A percentile compares a stretch with the other conserved stretches of the same genome.
Evolutionary conservation across 257 asterid genomes (phyloP).

Genomic region (Apocynum venetum): DNA sequence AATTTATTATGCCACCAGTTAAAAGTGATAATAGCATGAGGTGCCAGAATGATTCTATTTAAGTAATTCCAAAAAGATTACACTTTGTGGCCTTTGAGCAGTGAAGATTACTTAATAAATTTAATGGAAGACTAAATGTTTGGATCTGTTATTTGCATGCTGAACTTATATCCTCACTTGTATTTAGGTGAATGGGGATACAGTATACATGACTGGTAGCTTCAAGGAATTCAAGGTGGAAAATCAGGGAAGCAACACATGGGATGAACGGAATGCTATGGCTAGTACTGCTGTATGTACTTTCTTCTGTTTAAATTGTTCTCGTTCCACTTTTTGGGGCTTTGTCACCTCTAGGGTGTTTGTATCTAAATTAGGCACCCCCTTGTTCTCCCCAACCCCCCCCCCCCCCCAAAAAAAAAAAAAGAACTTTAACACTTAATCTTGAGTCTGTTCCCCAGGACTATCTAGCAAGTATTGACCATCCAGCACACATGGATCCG

Average conservation of each 20-base stretch:
- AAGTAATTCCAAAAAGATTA: neutral
- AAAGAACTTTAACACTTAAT: conserved; percentile 4
- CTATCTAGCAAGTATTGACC: conserved; percentile 63
- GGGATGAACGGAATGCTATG: conserved; percentile 78
- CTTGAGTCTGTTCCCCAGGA: conserved; percentile 47
- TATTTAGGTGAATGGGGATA: conserved; percentile 86
- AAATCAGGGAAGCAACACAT: conserved; percentile 46
- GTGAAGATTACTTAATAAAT: neutral
- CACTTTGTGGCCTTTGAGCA: neutral
- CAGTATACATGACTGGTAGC: conserved; percentile 70
- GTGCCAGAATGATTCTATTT: neutral
- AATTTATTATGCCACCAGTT: neutral
- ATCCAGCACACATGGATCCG: conserved; percentile 42
- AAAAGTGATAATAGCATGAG: neutral
- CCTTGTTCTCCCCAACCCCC: neutral
- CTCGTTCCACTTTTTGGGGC: neutral
- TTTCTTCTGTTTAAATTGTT: conserved; percentile 9
- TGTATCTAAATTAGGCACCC: neutral
- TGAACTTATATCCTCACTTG: neutral
- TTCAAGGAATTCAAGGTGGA: conserved; percentile 89
- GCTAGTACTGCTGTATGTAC: conserved; percentile 79
- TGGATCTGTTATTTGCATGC: neutral
- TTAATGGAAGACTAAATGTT: neutral
- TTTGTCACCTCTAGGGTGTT: neutral
- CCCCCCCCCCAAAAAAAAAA: too few relatives aligned